Evolutionary conservation across 1,284 basidiomycete species (phyloP).

Genomic region (Tetrapyrgos nigripes): DNA sequence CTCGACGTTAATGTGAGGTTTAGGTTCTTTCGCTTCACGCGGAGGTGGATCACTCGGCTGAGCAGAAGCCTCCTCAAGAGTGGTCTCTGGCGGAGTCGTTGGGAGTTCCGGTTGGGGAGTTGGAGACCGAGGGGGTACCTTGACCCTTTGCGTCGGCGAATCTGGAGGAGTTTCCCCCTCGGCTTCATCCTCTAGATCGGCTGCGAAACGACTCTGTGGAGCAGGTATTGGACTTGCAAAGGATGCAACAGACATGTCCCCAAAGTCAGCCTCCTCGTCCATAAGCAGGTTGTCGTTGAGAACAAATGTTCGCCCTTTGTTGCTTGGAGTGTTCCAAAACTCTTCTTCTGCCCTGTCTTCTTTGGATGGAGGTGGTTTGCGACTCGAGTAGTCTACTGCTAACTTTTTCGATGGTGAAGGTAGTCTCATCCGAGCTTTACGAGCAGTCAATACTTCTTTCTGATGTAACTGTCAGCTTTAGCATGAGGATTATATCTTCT

Average conservation of each 20-base stretch:
- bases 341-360: slow-evolving; percentile 52
- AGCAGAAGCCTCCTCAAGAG: slow-evolving; percentile 1
- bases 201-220: neutral
- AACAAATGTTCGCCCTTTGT: slow-evolving; percentile 59
- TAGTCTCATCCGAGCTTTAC: slow-evolving; percentile 20
- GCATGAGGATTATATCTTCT: neutral
- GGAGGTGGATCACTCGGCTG: neutral
- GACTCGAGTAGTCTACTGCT: neutral
- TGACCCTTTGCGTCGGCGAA: neutral
- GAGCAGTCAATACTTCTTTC: slow-evolving; percentile 48
- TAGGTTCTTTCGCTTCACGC: slow-evolving; percentile 26
- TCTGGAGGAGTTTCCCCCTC: slow-evolving; percentile 7
- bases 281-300: slow-evolving; percentile 66
- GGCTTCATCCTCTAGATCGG: slow-evolving; percentile 4
- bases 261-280: slow-evolving; percentile 67
- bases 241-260: slow-evolving; percentile 56
- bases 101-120: neutral
- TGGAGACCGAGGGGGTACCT: neutral
- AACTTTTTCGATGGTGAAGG: slow-evolving; percentile 18
- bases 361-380: slow-evolving; percentile 21
- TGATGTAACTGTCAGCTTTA: slow-evolving; percentile 30
- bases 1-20: slow-evolving; percentile 55
- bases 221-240: slow-evolving; percentile 26
- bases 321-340: slow-evolving; percentile 67
- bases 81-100: neutral